These are phyloP conservation scores for Fusarium sp. DNA, from an alignment of 2,329 filamentous ascomycete genomes.

Conservation along the genomic window DNA sequence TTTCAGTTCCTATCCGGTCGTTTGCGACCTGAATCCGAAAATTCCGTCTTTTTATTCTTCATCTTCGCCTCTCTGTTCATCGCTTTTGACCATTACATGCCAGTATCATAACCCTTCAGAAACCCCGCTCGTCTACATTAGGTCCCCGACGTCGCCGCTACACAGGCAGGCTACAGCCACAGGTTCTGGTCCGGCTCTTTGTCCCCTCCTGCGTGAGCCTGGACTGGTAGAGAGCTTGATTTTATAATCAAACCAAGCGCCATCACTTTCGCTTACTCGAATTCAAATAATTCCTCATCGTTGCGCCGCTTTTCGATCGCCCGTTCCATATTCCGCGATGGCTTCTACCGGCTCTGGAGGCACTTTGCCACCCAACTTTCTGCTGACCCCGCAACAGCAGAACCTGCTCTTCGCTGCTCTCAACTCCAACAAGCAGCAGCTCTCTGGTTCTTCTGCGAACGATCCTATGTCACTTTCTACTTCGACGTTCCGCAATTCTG, in stretches of 20 bases:
- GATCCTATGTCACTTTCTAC: slow-evolving; percentile 61
- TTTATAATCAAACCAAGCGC: slow-evolving; percentile 37
- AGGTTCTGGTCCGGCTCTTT: slow-evolving; percentile 40
- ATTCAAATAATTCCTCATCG: slow-evolving; percentile 6
- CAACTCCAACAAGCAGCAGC: slow-evolving; percentile 71
- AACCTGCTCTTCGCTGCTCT: slow-evolving; percentile 80
- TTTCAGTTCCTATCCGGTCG: slow-evolving; percentile 13
- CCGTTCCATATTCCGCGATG: slow-evolving; percentile 54
- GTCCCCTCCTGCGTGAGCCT: slow-evolving; percentile 43
- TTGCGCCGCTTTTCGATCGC: slow-evolving; percentile 9
- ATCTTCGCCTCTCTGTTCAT: slow-evolving; percentile 7
- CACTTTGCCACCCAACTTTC: slow-evolving; percentile 66
- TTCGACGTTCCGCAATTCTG: slow-evolving; percentile 63
- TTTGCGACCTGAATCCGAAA: slow-evolving; percentile 41
- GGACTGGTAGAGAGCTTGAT: slow-evolving; percentile 44
- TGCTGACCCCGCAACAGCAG: slow-evolving; percentile 82
- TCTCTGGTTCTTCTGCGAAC: slow-evolving; percentile 52
- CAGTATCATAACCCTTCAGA: slow-evolving; percentile 12
- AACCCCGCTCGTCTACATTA: slow-evolving; percentile 26
- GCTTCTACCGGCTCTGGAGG: slow-evolving; percentile 62
- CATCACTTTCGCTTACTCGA: slow-evolving; percentile 16
- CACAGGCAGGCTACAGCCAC: slow-evolving; percentile 14
- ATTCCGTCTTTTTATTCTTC: slow-evolving; percentile 19
- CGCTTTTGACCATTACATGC: slow-evolving; percentile 20
- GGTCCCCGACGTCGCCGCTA: slow-evolving; percentile 41